Conservation (phyloP, 768 basidiomycete species). For the Inosperma sp. region DNA sequence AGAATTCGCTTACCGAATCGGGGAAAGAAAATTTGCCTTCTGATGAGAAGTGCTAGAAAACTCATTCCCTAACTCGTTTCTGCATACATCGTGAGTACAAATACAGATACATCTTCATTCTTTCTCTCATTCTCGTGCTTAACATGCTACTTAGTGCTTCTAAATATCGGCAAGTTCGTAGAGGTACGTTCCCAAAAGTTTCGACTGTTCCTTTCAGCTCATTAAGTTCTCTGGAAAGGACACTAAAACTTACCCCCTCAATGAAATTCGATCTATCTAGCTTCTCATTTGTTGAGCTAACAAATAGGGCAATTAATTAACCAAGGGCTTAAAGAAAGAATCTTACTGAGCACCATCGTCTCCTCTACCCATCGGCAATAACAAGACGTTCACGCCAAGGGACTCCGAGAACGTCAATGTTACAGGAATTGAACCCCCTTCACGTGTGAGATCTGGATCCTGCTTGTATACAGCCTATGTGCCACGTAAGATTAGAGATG, state of each 20-base stretch:
- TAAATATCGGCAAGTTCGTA: slow-evolving; percentile 55
- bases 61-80: no score
- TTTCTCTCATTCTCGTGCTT: no score
- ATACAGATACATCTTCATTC: no score
- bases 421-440: slow-evolving; percentile 94
- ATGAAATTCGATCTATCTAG: slow-evolving; percentile 88
- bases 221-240: not conserved
- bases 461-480: slow-evolving; percentile 59
- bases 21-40: no score
- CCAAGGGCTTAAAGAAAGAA: not conserved
- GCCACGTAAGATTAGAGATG: not conserved
- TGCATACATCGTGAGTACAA: no score
- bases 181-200: slow-evolving; percentile 75
- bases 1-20: no score
- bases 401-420: slow-evolving; percentile 91
- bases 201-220: slow-evolving; percentile 45
- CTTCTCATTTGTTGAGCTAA: slow-evolving; percentile 91
- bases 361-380: slow-evolving; percentile 90
- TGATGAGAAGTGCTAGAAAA: no score
- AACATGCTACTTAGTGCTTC: not conserved
- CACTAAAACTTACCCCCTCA: slow-evolving; percentile 53
- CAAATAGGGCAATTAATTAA: not conserved
- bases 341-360: slow-evolving; percentile 93
- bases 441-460: slow-evolving; percentile 79
- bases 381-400: slow-evolving; percentile 77